These are phyloP conservation scores for Botryotinia globosa DNA, from an alignment of 2,329 filamentous ascomycete species.

Conservation along the genomic window DNA sequence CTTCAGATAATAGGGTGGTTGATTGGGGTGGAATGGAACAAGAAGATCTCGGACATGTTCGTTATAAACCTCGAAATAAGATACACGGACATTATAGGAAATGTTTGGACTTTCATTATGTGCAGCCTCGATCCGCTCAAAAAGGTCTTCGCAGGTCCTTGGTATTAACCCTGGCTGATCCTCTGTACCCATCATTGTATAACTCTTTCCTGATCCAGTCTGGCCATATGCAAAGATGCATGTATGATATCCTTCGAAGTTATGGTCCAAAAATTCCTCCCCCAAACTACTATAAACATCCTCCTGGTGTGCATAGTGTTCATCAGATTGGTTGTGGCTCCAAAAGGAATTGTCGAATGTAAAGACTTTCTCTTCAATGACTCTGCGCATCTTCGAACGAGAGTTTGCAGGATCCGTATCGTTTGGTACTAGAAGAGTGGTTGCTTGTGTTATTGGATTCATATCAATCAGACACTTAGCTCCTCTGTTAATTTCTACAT, in stretches of 20 bases:
- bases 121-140: constrained; percentile 81
- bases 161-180: constrained; percentile 90
- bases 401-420: constrained; percentile 53
- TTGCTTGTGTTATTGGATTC: constrained; percentile 83
- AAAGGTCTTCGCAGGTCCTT: constrained; percentile 91
- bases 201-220: constrained; percentile 95
- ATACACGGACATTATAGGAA: constrained; percentile 95
- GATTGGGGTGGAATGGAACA: constrained; percentile 66
- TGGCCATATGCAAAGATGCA: constrained; percentile 99
- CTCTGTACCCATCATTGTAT: constrained; percentile 92
- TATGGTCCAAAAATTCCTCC: constrained; percentile 97
- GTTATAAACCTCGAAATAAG: constrained; percentile 99
- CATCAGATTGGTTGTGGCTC: constrained; percentile 78
- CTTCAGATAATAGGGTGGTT: constrained; percentile 87
- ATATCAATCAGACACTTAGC: constrained; percentile 87
- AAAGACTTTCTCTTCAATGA: constrained; percentile 84
- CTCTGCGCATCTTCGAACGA: constrained; percentile 65
- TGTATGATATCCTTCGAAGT: constrained; percentile 98
- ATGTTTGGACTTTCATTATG: constrained; percentile 79
- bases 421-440: constrained; percentile 71
- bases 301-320: constrained; percentile 87
- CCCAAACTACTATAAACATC: constrained; percentile 93
- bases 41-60: constrained; percentile 95
- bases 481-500: constrained; percentile 72
- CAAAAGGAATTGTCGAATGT: constrained; percentile 98